Percentiles rank a stretch among this genome's conserved stretches.
phyloP scores from a whole-genome alignment of 1,284 basidiomycete species.

The Irpex rosettiformis region DNA sequence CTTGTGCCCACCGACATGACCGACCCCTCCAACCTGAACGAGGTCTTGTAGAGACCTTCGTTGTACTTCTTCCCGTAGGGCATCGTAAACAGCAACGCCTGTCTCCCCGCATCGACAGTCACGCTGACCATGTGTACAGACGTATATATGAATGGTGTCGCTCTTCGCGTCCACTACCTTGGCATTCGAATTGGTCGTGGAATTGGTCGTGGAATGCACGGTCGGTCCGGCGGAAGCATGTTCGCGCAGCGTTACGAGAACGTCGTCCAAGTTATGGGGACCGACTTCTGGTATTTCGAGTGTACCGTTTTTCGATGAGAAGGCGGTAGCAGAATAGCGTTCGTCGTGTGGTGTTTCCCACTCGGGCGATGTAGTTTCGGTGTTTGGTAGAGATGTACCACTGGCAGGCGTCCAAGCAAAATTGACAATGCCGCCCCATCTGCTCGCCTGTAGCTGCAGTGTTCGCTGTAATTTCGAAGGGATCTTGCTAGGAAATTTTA shows the following conservation, averaged over 20 bases:
- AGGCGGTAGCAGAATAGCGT: slow-evolving; percentile 43
- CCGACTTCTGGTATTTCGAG: slow-evolving; percentile 48
- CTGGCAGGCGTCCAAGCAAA: slow-evolving; percentile 46
- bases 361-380: not conserved
- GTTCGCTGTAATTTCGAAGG: slow-evolving; percentile 49
- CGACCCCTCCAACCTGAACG: slow-evolving; percentile 56
- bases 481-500: slow-evolving; percentile 45
- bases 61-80: slow-evolving; percentile 28
- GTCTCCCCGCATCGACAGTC: slow-evolving; percentile 57
- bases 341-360: slow-evolving; percentile 21
- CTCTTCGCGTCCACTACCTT: no score
- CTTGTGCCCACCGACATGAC: slow-evolving; percentile 85
- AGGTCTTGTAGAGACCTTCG: slow-evolving; percentile 19
- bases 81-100: slow-evolving; percentile 48
- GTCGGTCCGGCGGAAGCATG: slow-evolving; percentile 27
- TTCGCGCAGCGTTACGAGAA: slow-evolving; percentile 34
- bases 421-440: slow-evolving; percentile 56
- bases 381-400: not conserved
- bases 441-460: slow-evolving; percentile 39
- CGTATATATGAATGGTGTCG: slow-evolving; percentile 51
- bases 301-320: slow-evolving; percentile 40
- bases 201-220: not conserved
- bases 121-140: slow-evolving; percentile 34
- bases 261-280: slow-evolving; percentile 43
- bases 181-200: not conserved